phyloP scores from a whole-genome alignment of 1,139 yeast species.

The Eremothecium gossypii region DNA sequence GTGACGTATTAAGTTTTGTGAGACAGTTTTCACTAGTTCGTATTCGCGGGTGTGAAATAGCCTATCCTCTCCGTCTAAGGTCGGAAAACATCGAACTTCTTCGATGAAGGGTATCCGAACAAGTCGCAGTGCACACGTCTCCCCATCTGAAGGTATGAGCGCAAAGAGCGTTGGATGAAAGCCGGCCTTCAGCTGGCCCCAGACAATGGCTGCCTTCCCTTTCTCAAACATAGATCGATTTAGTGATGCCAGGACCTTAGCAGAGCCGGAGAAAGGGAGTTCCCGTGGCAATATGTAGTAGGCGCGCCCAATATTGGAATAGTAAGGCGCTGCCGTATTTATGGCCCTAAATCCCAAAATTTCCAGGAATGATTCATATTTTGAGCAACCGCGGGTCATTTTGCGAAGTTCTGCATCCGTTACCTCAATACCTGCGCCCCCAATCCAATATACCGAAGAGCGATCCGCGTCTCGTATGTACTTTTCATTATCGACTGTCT shows the following conservation, averaged over 20 bases:
- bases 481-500: constrained; percentile 38
- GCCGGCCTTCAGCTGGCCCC: constrained; percentile 54
- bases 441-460: constrained; percentile 36
- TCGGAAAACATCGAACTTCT: constrained; percentile 48
- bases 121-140: constrained; percentile 44
- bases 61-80: background rate
- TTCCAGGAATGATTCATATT: constrained; percentile 37
- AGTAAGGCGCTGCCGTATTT: constrained; percentile 37
- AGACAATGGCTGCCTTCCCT: constrained; percentile 54
- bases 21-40: constrained; percentile 29
- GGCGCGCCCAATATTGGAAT: constrained; percentile 47
- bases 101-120: constrained; percentile 57
- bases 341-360: constrained; percentile 58
- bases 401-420: constrained; percentile 30
- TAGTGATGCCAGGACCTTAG: constrained; percentile 56
- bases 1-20: constrained; percentile 34
- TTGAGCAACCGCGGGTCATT: constrained; percentile 32
- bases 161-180: constrained; percentile 53
- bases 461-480: constrained; percentile 32
- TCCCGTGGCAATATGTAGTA: constrained; percentile 53
- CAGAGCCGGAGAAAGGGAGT: constrained; percentile 51
- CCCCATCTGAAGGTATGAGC: constrained; percentile 43
- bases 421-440: constrained; percentile 37
- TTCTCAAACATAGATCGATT: constrained; percentile 49
- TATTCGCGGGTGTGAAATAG: constrained; percentile 23